Evolutionary conservation across 805 yeast genomes (phyloP), one percentile per base, ranked within the genome.

Genomic region (Cyberlindnera petersonii): DNA sequence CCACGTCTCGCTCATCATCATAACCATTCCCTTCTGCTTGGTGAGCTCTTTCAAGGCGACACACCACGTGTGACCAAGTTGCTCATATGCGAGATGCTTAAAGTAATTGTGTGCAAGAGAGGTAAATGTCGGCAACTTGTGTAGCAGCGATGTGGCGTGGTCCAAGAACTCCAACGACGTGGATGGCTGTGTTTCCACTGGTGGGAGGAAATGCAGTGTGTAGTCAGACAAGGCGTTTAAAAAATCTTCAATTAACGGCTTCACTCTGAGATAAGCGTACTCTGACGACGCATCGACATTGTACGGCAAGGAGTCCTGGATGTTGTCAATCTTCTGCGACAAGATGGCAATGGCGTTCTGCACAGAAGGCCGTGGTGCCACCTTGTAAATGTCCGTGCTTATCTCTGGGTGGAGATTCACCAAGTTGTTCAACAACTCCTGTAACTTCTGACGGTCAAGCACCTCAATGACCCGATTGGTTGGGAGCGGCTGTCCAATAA

Each of bases 241-340:
- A 50, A 86, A 85, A 49, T 83, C 93, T 41, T 74, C 74, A 45
- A 84, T 71, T 39, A 66, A 61, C 7, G 82, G 74, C 53, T 83
- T 78, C 24, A 87, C 84, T 42, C 95, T 69, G 40, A 82, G 61
- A 56, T 77, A 86, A 6, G 89, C 78, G 54, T 86, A 86, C 59
- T 86, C 95, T 33, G 83, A 77, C 22, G 73, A 68, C 9, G 73
- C 67, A 49, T 83, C 87, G 45, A 85, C 86, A 49, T 81, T 80
- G 59, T 82, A 86, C 1, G 96, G 96, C 48, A 87, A 61, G 42
- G 72, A 68, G 8, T 59, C 57, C 15, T 63, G 51, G 19, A 85
- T 73, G 11, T 39, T 44, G 7, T 54, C 56, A 16, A 66, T 56
- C 35, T 74, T 62, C 52, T 55, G 50, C 21, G 64, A 58, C 35